Base-by-base conservation (phyloP, 192 early-diverging fungal species). In the Chytriomyces sp. region DNA sequence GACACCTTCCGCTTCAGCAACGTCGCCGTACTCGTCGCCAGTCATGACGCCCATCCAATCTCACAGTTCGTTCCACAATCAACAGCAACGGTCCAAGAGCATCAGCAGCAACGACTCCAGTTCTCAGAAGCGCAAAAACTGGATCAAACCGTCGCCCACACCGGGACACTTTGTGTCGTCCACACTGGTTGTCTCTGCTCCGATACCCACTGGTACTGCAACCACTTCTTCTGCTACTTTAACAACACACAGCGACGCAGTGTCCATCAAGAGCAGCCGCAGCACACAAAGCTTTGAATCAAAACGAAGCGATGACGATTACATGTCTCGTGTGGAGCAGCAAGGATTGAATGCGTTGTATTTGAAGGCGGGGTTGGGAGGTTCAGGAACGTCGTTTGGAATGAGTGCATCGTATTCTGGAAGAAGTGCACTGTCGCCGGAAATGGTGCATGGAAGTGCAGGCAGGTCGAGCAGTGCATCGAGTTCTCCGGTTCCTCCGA, bases 201-300 rank as follows among this genome's bases (percentile, higher is more conserved):
- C 35, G 35, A 35, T 35, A 35, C 35, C 35, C 35, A n/a, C 53
- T 57, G 53, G 53, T 20, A 57, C 53, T n/a, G 20, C 13, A 57
- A 13, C 13, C 3, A n/a, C 53, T 20, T 20, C 13, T 13, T 20
- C 13, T n/a, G 53, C 53, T 20, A 20, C 16, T 20, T 1, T 20
- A 13, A 20, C 16, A 13, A 20, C 16, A 4, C 16, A 20, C 53
- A 20, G 53, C 20, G 53, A 57, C 53, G 20, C 53, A 20, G 53
- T 20, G 16, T n/a, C 16, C 3, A 57, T 57, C 53, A 57, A 57
- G 53, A 57, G 53, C 53, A 20, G 16, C 13, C 53, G 53, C 20
- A 57, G 53, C 20, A 57, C 20, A 20, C 53, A 57, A 57, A 57
- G 53, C 20, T 57, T 57, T 57, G 53, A 57, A n/a, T 57, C 53